Percentiles rank a stretch among this genome's conserved stretches.
Evolutionary conservation across 768 basidiomycete genomes (phyloP).

Genomic region (Termitomyces bulborhizus): DNA sequence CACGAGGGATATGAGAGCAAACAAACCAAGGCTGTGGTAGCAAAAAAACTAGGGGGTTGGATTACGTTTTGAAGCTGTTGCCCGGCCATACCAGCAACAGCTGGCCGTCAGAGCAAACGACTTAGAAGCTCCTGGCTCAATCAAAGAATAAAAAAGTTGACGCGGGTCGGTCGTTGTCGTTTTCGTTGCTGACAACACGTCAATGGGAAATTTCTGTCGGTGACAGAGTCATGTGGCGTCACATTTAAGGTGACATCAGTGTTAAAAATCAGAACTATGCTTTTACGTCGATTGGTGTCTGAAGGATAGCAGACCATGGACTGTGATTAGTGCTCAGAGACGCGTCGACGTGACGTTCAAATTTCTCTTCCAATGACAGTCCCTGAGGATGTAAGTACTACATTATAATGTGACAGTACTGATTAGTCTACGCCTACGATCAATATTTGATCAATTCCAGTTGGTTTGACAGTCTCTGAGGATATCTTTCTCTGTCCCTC

Average conservation of each 20-base stretch:
- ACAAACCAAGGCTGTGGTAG: slow-evolving; percentile 42
- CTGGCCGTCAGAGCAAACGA: slow-evolving; percentile 11
- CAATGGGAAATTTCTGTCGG: neutral
- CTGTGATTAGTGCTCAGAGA: too few species aligned
- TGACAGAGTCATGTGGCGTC: neutral
- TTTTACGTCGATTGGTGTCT: too few species aligned
- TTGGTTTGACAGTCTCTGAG: too few species aligned
- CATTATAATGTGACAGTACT: too few species aligned
- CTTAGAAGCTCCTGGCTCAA: neutral
- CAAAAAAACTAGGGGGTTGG: slow-evolving; percentile 46
- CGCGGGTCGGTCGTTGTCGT: neutral
- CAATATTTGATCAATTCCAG: too few species aligned
- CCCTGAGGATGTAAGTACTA: too few species aligned
- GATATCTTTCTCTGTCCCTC: too few species aligned
- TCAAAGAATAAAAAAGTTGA: neutral
- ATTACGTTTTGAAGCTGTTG: neutral
- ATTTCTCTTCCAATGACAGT: too few species aligned
- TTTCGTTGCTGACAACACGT: neutral
- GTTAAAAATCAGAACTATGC: too few species aligned
- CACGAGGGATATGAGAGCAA: neutral
- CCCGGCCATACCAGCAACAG: slow-evolving; percentile 27
- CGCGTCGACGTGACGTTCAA: too few species aligned
- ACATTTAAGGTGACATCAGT: neutral
- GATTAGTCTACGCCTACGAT: too few species aligned
- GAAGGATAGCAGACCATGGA: too few species aligned